Conservation (phyloP, 1,284 basidiomycete genomes). For the Apiotrichum montevideense region DNA sequence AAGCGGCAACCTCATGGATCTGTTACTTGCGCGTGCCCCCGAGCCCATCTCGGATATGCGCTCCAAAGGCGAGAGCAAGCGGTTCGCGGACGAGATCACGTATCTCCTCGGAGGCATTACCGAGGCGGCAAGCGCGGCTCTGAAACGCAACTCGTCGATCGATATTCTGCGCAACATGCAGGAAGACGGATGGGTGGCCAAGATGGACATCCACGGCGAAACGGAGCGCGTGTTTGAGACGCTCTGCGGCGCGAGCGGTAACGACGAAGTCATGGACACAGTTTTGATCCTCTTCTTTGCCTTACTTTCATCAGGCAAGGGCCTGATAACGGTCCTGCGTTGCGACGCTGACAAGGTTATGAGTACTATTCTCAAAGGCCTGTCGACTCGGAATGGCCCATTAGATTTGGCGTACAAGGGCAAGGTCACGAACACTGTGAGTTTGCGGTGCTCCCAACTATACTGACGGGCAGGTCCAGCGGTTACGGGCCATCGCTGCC, state of each 20-base stretch:
- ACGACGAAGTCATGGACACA: conserved; percentile 28
- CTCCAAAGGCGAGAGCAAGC: conserved; percentile 41
- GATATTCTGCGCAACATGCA: conserved; percentile 40
- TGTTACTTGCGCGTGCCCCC: conserved; percentile 26
- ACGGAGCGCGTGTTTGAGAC: conserved; percentile 32
- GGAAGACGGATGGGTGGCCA: conserved; percentile 31
- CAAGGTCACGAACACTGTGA: conserved; percentile 16
- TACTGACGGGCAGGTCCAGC: conserved; percentile 14
- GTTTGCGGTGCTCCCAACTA: neutral
- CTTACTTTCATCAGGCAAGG: conserved; percentile 13
- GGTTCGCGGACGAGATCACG: conserved; percentile 42
- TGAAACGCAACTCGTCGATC: conserved; percentile 30
- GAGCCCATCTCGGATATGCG: conserved; percentile 41
- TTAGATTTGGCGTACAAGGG: conserved; percentile 18
- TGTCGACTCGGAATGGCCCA: conserved; percentile 15
- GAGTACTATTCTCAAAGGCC: conserved; percentile 1
- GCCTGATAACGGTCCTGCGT: conserved; percentile 18
- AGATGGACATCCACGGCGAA: conserved; percentile 37
- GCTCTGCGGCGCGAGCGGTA: conserved; percentile 14
- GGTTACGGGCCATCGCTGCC: conserved; percentile 11
- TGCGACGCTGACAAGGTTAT: conserved; percentile 11
- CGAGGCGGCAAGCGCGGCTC: conserved; percentile 16
- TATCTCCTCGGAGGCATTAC: conserved; percentile 35
- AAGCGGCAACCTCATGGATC: neutral
- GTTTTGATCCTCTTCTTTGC: conserved; percentile 28